Evolutionary conservation across 768 basidiomycete species (phyloP), one percentile per base, ranked within the genome.

Genomic region (Naganishia vishniacii): DNA sequence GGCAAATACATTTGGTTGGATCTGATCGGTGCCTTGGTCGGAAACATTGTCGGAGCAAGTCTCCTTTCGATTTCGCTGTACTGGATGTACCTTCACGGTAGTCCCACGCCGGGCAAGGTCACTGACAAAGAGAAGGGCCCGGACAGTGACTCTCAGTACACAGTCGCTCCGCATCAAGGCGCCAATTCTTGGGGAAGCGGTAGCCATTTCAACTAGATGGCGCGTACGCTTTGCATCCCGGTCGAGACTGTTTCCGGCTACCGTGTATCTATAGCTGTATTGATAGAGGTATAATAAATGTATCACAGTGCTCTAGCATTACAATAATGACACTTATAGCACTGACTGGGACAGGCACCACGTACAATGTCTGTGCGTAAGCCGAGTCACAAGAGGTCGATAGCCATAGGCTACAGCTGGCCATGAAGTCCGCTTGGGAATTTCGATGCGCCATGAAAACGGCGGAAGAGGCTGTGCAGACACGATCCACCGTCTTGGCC

Each of bases 101-200:
- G 26, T 25, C 62, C 62, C 4, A 41, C 40, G 20, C 62, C 62
- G 26, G 62, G 48, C 49, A 63, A 63, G 31, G 20, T 63, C 40
- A 44, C 62, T 42, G 62, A 63, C 62, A 63, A 63, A 26, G 62
- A 63, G 29, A 41, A 40, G 12, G 62, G 62, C 15, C 62, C 62
- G 4, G 62, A 53, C 13, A 47, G 13, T 32, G 62, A 63, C 32
- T 53, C 48, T 4, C 37, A 53, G 34, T 40, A 51, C 26, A 63
- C 62, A 7, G 48, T 63, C 3, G 62, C 49, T 3, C 46, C 46
- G 13, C 48, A 63, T 31, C 62, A 63, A 20, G 62, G 62, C 20
- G 49, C 48, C 23, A 53, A 63, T 28, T 41, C 62, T 3, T 42
- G 51, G 40, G 62, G 62, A 26, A 49, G 49, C n/a, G 49, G 49